Base-by-base conservation (phyloP, 179 eudicot species). In the Gypsophila paniculata region DNA sequence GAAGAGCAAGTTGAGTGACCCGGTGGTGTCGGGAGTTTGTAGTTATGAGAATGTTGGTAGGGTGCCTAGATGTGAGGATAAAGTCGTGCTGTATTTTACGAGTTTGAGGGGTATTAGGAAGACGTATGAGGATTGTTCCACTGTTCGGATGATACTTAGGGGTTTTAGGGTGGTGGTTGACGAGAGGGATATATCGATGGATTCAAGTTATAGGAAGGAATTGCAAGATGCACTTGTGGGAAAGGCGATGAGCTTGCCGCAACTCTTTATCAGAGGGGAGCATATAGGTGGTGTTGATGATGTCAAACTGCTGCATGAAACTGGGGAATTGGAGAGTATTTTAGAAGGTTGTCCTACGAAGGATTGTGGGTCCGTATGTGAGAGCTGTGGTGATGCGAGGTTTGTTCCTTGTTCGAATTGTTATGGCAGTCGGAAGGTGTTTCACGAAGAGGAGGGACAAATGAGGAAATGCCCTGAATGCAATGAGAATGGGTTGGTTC, bases 151-250 rank as follows among this genome's bases (percentile, higher is more conserved):
- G 83, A 92, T 95, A 73, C 82, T 95, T 8, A 84, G 76, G 75
- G 95, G 95, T 7, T 87, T 86, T 78, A 79, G 91, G n/a, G 96
- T 95, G 29, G 72, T 44, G 61, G 85, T 95, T 0, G 99, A 95
- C 52, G 99, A 95, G 80, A 85, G 84, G 70, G 99, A 95, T 69
- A 81, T 90, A 18, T 95, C 99, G 0, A 92, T 95, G 99, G 99
- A 95, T 83, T 83, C 90, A 13, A 77, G 77, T 8, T 95, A 82
- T 49, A 87, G 82, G 78, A 85, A 82, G 63, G 97, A 92, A 80
- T 76, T 95, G 73, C 87, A 88, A 69, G 72, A 76, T 70, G 89
- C 83, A 58, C 77, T 92, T 51, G 77, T 79, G 48, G 96, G 90
- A 36, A 86, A 86, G 70, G 78, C 77, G 1, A n/a, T 87, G 74